Percentiles rank a stretch among this genome's conserved stretches.
phyloP scores from a whole-genome alignment of 2,329 filamentous ascomycete species.

The Claviceps cyperi region DNA sequence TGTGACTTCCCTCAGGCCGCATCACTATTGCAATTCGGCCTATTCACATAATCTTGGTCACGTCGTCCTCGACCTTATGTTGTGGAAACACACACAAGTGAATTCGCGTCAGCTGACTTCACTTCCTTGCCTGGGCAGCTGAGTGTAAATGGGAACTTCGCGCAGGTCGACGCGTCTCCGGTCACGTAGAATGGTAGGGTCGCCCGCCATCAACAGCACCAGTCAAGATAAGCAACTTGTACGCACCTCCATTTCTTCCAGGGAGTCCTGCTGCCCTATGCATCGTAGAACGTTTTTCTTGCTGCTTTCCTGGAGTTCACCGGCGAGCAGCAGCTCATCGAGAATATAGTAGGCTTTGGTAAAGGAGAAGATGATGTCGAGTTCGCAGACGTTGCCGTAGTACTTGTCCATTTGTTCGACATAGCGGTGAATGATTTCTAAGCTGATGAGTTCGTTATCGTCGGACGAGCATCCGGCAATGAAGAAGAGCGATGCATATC shows the following conservation, averaged over 20 bases:
- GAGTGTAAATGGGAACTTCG: not conserved
- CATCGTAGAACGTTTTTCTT: conserved; percentile 97
- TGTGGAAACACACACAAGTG: conserved; percentile 19
- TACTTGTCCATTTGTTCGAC: conserved; percentile 99
- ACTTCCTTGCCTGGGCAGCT: conserved; percentile 7
- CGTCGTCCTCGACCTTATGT: conserved; percentile 67
- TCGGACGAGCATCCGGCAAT: conserved; percentile 94
- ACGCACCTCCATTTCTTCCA: conserved; percentile 99
- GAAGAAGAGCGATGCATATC: conserved; percentile 98
- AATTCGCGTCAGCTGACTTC: conserved; percentile 16
- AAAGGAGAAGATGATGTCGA: conserved; percentile 99
- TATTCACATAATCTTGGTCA: conserved; percentile 74
- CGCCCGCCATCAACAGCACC: not conserved
- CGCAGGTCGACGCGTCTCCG: not conserved
- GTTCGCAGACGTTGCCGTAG: conserved; percentile 98
- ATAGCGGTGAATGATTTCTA: conserved; percentile 97
- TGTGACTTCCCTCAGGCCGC: not conserved
- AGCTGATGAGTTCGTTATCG: conserved; percentile 94
- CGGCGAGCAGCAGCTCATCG: conserved; percentile 86
- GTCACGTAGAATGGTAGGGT: not conserved
- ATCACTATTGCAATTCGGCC: not conserved
- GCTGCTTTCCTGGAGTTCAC: conserved; percentile 96
- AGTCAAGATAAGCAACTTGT: conserved; percentile 5
- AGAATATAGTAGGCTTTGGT: conserved; percentile 99
- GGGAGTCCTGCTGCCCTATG: conserved; percentile 91